These are phyloP conservation scores for Bassia scoparia DNA, from an alignment of 148 eudicot species.

Conservation along the genomic window DNA sequence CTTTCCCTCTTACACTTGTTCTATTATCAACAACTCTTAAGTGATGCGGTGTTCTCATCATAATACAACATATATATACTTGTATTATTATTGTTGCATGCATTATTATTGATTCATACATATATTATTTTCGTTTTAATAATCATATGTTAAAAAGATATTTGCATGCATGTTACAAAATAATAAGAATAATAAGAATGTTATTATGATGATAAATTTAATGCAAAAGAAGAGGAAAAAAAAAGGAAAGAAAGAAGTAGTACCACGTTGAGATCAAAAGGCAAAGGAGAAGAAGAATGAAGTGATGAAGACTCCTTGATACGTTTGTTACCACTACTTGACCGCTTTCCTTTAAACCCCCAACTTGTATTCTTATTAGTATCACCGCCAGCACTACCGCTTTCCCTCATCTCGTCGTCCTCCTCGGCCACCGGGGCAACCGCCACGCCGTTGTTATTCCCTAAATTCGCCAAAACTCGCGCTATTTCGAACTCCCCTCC, in stretches of 20 bases:
- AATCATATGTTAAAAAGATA: no score
- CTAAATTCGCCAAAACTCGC: conserved; percentile 38
- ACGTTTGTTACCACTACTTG: not conserved
- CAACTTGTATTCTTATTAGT: conserved; percentile 15
- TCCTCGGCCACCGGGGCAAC: not conserved
- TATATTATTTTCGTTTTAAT: no score
- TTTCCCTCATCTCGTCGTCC: conserved; percentile 2
- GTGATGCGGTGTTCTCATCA: no score
- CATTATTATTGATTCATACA: no score
- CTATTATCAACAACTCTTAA: no score
- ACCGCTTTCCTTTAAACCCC: conserved; percentile 29
- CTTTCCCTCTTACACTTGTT: no score
- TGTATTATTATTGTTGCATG: no score
- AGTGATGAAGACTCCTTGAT: not conserved
- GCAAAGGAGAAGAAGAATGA: conserved; percentile 23
- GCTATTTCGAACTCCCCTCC: conserved; percentile 49
- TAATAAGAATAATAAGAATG: not conserved
- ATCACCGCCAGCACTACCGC: conserved; percentile 6
- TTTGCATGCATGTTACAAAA: not conserved
- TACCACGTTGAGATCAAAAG: conserved; percentile 45
- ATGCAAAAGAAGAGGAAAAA: not conserved
- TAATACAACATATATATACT: no score
- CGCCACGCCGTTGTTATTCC: conserved; percentile 5
- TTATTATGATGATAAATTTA: not conserved
- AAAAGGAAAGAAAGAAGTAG: not conserved